Conservation (phyloP, 1,284 basidiomycete species). For the Heterobasidion occidentale region DNA sequence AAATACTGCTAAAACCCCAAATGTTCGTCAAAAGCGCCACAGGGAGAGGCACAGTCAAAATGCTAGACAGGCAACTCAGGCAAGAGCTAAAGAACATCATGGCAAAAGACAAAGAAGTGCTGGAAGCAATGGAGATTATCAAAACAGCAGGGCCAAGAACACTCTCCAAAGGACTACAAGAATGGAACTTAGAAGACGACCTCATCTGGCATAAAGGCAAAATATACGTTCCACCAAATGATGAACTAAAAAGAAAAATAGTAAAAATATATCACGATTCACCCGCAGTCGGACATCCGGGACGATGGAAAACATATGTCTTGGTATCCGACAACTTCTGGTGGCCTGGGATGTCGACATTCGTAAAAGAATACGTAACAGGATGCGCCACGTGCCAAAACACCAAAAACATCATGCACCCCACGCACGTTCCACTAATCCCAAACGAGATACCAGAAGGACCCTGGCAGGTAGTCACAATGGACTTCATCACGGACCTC, state of each 20-base stretch:
- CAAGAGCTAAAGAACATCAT: background rate
- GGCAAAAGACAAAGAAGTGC: background rate
- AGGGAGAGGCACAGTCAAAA: background rate
- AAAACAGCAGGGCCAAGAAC: background rate
- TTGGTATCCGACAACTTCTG: slow-evolving; percentile 20
- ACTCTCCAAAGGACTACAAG: slow-evolving; percentile 5
- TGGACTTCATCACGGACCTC: too few relatives aligned
- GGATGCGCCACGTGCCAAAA: slow-evolving; percentile 20
- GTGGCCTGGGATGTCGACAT: slow-evolving; percentile 22
- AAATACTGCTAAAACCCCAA: slow-evolving; percentile 8
- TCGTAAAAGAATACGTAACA: slow-evolving; percentile 17
- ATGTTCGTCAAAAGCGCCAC: background rate
- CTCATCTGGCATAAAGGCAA: slow-evolving; percentile 15
- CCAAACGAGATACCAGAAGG: too few relatives aligned
- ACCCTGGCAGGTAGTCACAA: too few relatives aligned
- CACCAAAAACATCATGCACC: too few relatives aligned
- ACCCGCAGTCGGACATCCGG: slow-evolving; percentile 25
- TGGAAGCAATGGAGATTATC: slow-evolving; percentile 1
- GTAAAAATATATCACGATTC: slow-evolving; percentile 20
- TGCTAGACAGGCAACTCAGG: background rate
- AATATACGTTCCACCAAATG: slow-evolving; percentile 19
- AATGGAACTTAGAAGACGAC: slow-evolving; percentile 17
- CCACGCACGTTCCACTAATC: too few relatives aligned
- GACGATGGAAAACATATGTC: slow-evolving; percentile 21
- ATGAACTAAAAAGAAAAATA: slow-evolving; percentile 15